Evolutionary conservation across 2,329 filamentous ascomycete species (phyloP).

Genomic region (Pseudogymnoascus sp.): DNA sequence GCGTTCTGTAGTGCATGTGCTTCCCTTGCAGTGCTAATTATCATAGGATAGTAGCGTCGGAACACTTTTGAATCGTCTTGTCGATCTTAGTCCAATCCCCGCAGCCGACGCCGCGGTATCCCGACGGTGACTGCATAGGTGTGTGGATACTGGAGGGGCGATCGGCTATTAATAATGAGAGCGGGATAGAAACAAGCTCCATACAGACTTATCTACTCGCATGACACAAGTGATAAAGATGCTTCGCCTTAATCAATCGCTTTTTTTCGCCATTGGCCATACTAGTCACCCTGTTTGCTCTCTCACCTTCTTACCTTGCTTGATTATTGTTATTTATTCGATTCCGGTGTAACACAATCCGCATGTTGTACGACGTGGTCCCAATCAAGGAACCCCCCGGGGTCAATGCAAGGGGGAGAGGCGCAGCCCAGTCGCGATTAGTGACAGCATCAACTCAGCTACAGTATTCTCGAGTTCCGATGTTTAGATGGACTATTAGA

Average conservation of each 20-base stretch:
- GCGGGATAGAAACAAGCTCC: background rate
- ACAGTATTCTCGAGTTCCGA: background rate
- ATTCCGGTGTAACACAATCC: background rate
- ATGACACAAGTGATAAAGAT: background rate
- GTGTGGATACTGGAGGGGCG: background rate
- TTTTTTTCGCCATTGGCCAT: background rate
- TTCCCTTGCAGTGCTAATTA: slow-evolving; percentile 21
- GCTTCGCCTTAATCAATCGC: background rate
- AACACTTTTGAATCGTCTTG: slow-evolving; percentile 24
- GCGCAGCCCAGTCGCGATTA: background rate
- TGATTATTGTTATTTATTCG: background rate
- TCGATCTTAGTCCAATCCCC: too few relatives aligned
- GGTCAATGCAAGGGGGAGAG: background rate
- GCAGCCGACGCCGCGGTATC: too few relatives aligned
- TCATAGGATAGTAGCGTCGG: slow-evolving; percentile 31
- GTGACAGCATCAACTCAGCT: background rate
- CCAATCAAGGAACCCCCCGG: background rate
- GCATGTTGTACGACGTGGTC: background rate
- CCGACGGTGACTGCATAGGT: too few relatives aligned
- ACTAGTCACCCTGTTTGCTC: background rate
- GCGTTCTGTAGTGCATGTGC: background rate
- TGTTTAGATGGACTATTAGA: background rate
- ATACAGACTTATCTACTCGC: background rate
- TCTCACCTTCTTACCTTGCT: background rate
- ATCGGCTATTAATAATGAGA: background rate